Base-by-base conservation (phyloP, 225 moss, liverwort and hornwort species). In the Physcomitrium patens region DNA sequence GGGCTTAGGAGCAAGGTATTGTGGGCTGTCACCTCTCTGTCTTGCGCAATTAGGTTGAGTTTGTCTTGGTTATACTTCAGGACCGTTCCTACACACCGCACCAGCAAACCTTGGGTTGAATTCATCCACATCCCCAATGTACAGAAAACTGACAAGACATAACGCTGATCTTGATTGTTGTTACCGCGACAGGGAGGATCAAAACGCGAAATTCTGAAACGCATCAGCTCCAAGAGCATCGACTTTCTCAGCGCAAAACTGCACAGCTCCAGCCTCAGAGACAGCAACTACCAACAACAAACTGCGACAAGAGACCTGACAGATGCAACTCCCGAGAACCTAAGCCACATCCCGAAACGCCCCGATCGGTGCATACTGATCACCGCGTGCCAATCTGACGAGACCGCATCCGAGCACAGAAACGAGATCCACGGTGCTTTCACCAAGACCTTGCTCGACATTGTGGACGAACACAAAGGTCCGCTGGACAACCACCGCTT, bases 201-300 rank as follows among this genome's bases (percentile, higher is more conserved):
- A 51, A 58, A 37, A 12, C 73, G 72, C 12, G 72, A 41, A 7
- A 77, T 79, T 1, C 64, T 67, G 83, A 79, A 87, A 44, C 78
- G 12, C 28, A 78, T 91, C 17, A 83, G 81, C 9, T 84, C 60
- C 20, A 46, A 87, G 24, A 90, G 88, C 23, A 60, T 74, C 53
- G 82, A 92, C 13, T 92, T 90, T 51, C 65, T 92, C 31, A 86
- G 74, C 63, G 52, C 84, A 16, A 88, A 86, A 77, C 66, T 90
- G 17, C 59, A 73, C 44, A 63, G 70, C 47, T 47, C 45, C 60
- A 51, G 20, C 24, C 19, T 17, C 48, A 63, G 24, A 6, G 22
- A 50, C 3, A 53, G 46, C 18, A 58, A 69, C 37, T 42, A 69
- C 41, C 68, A 43, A 12, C 68, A 43, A 12, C 18, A 24, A 24